Percentiles rank a stretch among this genome's conserved stretches.
Conservation (phyloP, 2,329 filamentous ascomycete species). For the Juglanconis sp. region DNA sequence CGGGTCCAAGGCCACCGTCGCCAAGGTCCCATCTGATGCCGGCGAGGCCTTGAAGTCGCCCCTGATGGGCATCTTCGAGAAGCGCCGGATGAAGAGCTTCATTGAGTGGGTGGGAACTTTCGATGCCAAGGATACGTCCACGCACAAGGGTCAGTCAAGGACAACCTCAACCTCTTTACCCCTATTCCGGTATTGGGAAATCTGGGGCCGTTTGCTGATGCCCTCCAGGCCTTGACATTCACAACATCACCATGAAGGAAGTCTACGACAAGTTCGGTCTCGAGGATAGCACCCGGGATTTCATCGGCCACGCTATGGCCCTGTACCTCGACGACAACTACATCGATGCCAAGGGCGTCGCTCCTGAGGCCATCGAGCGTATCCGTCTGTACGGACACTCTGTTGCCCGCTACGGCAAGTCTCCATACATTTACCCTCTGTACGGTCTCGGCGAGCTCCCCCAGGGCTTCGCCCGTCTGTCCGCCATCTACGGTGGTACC, state of each 20-base stretch:
- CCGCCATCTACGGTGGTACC: conserved; percentile 96
- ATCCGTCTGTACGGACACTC: conserved; percentile 97
- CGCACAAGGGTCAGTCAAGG: conserved; percentile 78
- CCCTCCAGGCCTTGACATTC: conserved; percentile 70
- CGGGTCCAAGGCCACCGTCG: conserved; percentile 81
- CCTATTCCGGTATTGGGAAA: neutral
- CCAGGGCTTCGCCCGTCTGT: conserved; percentile 94
- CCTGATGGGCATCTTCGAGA: conserved; percentile 96
- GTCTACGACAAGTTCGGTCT: conserved; percentile 98
- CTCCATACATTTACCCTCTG: conserved; percentile 97
- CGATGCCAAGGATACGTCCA: conserved; percentile 74
- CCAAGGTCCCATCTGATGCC: conserved; percentile 94
- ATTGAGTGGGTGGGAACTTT: conserved; percentile 92
- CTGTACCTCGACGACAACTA: conserved; percentile 90
- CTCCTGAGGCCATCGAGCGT: conserved; percentile 82
- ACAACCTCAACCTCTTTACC: neutral
- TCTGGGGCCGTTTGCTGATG: neutral
- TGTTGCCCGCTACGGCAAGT: conserved; percentile 96
- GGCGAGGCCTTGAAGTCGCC: conserved; percentile 86
- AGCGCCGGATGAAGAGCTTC: conserved; percentile 94
- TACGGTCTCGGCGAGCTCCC: conserved; percentile 97
- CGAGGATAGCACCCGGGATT: conserved; percentile 84
- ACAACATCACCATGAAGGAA: conserved; percentile 87
- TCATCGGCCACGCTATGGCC: conserved; percentile 97
- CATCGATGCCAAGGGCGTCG: conserved; percentile 67